A percentile compares a stretch with the other conserved stretches of the same genome.
These are phyloP conservation scores for Noccaea bulbosa DNA, from an alignment of 345 rosid species.

Conservation along the genomic window DNA sequence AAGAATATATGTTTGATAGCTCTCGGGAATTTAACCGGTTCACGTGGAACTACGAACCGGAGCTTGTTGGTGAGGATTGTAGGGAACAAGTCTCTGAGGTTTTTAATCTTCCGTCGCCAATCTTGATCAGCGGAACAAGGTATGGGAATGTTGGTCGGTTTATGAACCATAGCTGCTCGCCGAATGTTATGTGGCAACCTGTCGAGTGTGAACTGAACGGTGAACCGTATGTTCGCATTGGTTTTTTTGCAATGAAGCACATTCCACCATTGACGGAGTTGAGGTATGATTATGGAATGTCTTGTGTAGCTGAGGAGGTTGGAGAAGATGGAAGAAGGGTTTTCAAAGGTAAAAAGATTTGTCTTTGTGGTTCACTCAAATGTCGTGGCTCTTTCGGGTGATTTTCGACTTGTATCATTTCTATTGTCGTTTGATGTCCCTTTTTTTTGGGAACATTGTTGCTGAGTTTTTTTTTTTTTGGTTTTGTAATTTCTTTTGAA, in stretches of 20 bases:
- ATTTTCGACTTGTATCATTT: neutral
- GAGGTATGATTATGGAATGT: slow-evolving; percentile 54
- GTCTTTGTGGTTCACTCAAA: slow-evolving; percentile 58
- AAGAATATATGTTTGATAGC: slow-evolving; percentile 60
- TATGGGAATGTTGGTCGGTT: slow-evolving; percentile 66
- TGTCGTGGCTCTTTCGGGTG: slow-evolving; percentile 56
- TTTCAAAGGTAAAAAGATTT: slow-evolving; percentile 44
- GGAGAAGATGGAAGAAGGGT: slow-evolving; percentile 29
- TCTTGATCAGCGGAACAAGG: slow-evolving; percentile 57
- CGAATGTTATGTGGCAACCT: slow-evolving; percentile 60
- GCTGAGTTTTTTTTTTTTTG: too few species aligned
- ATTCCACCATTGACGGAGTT: slow-evolving; percentile 61
- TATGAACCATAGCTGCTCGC: slow-evolving; percentile 54
- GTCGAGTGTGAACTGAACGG: slow-evolving; percentile 34
- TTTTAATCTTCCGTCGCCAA: slow-evolving; percentile 48
- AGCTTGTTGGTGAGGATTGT: slow-evolving; percentile 21
- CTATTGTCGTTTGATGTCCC: neutral
- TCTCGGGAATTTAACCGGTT: slow-evolving; percentile 41
- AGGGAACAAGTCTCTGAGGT: slow-evolving; percentile 35
- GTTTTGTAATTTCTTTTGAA: too few species aligned
- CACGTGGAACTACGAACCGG: slow-evolving; percentile 36
- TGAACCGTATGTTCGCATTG: slow-evolving; percentile 39
- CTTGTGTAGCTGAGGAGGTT: neutral
- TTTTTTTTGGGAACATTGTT: too few species aligned
- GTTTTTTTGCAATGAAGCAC: slow-evolving; percentile 47